A percentile compares a stretch with the other conserved stretches of the same genome.
phyloP scores from a whole-genome alignment of 495 filamentous ascomycete genomes.

The Talaromyces adpressus region DNA sequence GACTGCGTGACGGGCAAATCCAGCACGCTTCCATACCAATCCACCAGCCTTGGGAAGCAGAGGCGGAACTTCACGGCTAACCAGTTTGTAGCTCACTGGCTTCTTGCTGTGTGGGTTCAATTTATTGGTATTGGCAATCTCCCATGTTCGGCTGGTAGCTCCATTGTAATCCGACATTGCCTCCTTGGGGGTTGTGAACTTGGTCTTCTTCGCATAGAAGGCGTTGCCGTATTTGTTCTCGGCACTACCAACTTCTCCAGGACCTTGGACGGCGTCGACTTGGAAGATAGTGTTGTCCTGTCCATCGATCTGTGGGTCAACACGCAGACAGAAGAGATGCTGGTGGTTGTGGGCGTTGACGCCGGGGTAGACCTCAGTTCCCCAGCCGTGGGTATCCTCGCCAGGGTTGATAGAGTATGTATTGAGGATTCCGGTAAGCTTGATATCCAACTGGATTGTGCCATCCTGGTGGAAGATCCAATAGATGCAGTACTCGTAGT shows the following conservation, averaged over 20 bases:
- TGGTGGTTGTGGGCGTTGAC: slow-evolving; percentile 83
- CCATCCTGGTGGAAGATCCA: slow-evolving; percentile 95
- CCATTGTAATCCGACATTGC: slow-evolving; percentile 78
- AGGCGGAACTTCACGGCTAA: slow-evolving; percentile 73
- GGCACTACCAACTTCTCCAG: slow-evolving; percentile 64
- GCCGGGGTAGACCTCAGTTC: slow-evolving; percentile 87
- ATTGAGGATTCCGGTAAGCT: slow-evolving; percentile 91
- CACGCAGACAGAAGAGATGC: slow-evolving; percentile 87
- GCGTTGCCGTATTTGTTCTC: slow-evolving; percentile 92
- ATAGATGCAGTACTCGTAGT: slow-evolving; percentile 95
- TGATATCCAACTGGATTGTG: slow-evolving; percentile 90
- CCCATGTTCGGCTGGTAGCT: slow-evolving; percentile 76
- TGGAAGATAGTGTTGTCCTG: slow-evolving; percentile 80
- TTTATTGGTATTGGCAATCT: slow-evolving; percentile 80
- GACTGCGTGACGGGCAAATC: slow-evolving; percentile 85
- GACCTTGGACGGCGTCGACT: slow-evolving; percentile 60
- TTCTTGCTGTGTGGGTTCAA: slow-evolving; percentile 81
- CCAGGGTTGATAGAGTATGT: slow-evolving; percentile 80
- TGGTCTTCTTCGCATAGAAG: slow-evolving; percentile 87
- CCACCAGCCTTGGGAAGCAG: slow-evolving; percentile 79
- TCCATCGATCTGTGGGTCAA: slow-evolving; percentile 88
- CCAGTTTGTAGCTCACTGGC: slow-evolving; percentile 84
- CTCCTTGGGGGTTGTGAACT: slow-evolving; percentile 65
- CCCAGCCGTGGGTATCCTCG: slow-evolving; percentile 84
- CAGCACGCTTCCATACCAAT: slow-evolving; percentile 89